A percentile compares a stretch with the other conserved stretches of the same genome.
These are phyloP conservation scores for Clonostachys byssicola DNA, from an alignment of 2,329 filamentous ascomycete genomes.

Conservation along the genomic window DNA sequence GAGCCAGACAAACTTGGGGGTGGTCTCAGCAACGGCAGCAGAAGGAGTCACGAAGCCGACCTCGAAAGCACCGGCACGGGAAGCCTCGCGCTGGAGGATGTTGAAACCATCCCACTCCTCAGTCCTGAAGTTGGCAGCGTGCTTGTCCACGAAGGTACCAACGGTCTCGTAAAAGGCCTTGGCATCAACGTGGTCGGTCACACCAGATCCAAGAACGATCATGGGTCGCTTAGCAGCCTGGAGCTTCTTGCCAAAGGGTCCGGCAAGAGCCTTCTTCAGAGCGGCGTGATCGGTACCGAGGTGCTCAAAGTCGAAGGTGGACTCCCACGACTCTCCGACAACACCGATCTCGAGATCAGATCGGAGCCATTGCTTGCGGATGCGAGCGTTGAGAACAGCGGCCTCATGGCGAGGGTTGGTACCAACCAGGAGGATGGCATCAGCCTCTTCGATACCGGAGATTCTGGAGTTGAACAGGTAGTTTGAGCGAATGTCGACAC, in stretches of 20 bases:
- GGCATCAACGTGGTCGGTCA: constrained; percentile 85
- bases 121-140: constrained; percentile 81
- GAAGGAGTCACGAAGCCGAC: constrained; percentile 91
- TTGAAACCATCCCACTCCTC: constrained; percentile 97
- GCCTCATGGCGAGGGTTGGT: constrained; percentile 96
- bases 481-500: constrained; percentile 88
- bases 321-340: constrained; percentile 86
- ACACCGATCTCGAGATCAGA: constrained; percentile 92
- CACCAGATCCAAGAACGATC: constrained; percentile 92
- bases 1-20: constrained; percentile 94
- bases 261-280: constrained; percentile 80
- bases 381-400: constrained; percentile 90
- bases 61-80: constrained; percentile 89
- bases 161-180: constrained; percentile 92
- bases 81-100: constrained; percentile 89
- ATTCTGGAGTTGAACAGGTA: constrained; percentile 97
- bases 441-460: constrained; percentile 88
- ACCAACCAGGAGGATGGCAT: constrained; percentile 86
- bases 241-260: constrained; percentile 90
- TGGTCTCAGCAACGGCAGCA: constrained; percentile 73
- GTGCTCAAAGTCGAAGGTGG: constrained; percentile 93
- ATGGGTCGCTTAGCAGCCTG: constrained; percentile 84
- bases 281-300: constrained; percentile 75
- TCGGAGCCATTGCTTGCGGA: constrained; percentile 95
- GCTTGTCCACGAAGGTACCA: constrained; percentile 88